Evolutionary conservation across 306 rosid genomes (phyloP).

Genomic region (Senna siamea): DNA sequence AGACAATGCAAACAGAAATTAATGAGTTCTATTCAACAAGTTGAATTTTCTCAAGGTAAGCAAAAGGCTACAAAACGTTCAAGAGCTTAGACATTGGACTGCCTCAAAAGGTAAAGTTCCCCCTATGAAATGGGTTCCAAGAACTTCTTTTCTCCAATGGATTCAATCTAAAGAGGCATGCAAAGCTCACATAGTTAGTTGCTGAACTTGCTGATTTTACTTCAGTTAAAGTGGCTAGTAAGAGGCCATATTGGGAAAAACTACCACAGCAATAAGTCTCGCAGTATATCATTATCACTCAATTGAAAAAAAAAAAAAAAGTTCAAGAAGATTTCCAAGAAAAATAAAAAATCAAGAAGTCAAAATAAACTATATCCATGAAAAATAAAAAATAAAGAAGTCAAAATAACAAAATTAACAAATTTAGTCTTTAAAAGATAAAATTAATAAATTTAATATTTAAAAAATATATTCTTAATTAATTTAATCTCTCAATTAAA

Average conservation of each 20-base stretch:
- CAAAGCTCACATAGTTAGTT: slow-evolving; percentile 18
- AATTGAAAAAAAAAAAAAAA: slow-evolving; percentile 31
- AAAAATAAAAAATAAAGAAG: too few relatives aligned
- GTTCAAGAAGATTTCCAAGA: too few relatives aligned
- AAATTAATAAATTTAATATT: too few relatives aligned
- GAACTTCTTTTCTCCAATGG: slow-evolving; percentile 11
- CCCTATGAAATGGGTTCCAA: not conserved
- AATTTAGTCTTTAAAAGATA: too few relatives aligned
- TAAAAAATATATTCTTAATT: too few relatives aligned
- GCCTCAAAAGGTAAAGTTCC: not conserved
- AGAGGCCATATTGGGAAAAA: slow-evolving; percentile 19
- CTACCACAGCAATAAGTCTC: slow-evolving; percentile 15
- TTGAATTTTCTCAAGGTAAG: not conserved
- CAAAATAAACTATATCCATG: too few relatives aligned
- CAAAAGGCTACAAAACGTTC: slow-evolving; percentile 2
- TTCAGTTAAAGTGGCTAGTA: slow-evolving; percentile 21
- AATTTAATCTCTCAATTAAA: too few relatives aligned
- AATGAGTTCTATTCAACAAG: not conserved
- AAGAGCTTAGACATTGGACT: not conserved
- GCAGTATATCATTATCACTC: slow-evolving; percentile 19
- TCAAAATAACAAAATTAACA: too few relatives aligned
- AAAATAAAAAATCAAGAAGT: too few relatives aligned
- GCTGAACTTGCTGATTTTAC: slow-evolving; percentile 10
- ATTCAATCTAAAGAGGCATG: slow-evolving; percentile 27
- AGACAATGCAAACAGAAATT: slow-evolving; percentile 18